A percentile compares a stretch with the other conserved stretches of the same genome.
Conservation (phyloP, 73 alveolate genomes). For the Paramecium sonneborni region DNA sequence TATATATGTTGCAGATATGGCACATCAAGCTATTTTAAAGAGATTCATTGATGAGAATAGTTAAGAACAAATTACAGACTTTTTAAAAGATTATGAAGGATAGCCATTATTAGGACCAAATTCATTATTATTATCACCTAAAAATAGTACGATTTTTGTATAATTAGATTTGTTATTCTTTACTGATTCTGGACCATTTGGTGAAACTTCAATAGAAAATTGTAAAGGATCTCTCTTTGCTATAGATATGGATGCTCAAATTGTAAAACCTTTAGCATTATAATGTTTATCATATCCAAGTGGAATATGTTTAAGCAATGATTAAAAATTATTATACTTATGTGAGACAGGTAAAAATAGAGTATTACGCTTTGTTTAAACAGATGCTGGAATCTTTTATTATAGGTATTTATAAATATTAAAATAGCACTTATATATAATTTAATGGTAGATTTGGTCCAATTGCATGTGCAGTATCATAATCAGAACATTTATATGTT, state of each 20-base stretch:
- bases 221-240: constrained; percentile 82
- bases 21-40: constrained; percentile 68
- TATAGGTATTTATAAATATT: constrained; percentile 30
- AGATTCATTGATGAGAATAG: constrained; percentile 75
- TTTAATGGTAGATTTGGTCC: constrained; percentile 70
- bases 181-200: constrained; percentile 94
- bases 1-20: constrained; percentile 66
- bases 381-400: constrained; percentile 92
- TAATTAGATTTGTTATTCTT: constrained; percentile 77
- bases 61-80: constrained; percentile 66
- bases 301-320: constrained; percentile 82
- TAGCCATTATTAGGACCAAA: constrained; percentile 97
- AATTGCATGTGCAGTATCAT: constrained; percentile 60
- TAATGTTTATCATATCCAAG: constrained; percentile 85
- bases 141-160: background rate
- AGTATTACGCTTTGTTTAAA: constrained; percentile 90
- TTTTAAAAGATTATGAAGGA: constrained; percentile 95
- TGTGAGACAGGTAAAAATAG: constrained; percentile 95
- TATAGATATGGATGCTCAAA: constrained; percentile 80
- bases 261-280: constrained; percentile 86
- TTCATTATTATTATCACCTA: constrained; percentile 77
- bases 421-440: constrained; percentile 24
- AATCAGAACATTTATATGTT: constrained; percentile 65
- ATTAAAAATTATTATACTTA: constrained; percentile 76
- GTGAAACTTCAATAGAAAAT: constrained; percentile 90